Evolutionary conservation across 2,329 filamentous ascomycete genomes (phyloP).

Genomic region (Diplocarpon rosae): DNA sequence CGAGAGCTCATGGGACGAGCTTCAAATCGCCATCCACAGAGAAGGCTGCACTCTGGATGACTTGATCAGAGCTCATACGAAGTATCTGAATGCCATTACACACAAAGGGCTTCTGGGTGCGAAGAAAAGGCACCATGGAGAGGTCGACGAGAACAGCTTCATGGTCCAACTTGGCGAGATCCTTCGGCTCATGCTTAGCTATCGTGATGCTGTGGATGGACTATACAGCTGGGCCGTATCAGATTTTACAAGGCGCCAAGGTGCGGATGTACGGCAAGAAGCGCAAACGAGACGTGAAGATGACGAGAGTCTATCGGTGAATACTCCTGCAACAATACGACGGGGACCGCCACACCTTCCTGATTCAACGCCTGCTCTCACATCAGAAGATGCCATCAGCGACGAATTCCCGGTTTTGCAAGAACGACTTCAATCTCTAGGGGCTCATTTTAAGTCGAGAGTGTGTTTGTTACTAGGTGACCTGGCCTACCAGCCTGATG

Average conservation of each 20-base stretch:
- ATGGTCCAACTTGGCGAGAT: slow-evolving; percentile 87
- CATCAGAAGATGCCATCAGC: slow-evolving; percentile 31
- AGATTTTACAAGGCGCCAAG: slow-evolving; percentile 86
- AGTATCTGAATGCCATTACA: slow-evolving; percentile 87
- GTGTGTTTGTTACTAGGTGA: slow-evolving; percentile 81
- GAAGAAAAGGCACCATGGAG: slow-evolving; percentile 35
- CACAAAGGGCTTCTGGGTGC: slow-evolving; percentile 89
- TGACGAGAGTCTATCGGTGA: slow-evolving; percentile 18
- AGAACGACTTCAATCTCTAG: slow-evolving; percentile 60
- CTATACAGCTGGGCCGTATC: slow-evolving; percentile 92
- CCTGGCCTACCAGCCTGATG: slow-evolving; percentile 82
- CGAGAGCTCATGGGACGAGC: slow-evolving; percentile 85
- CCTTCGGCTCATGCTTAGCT: slow-evolving; percentile 84
- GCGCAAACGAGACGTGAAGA: slow-evolving; percentile 30
- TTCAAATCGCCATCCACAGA: slow-evolving; percentile 71
- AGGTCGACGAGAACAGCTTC: slow-evolving; percentile 58
- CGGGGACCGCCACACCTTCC: slow-evolving; percentile 21
- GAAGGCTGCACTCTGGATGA: slow-evolving; percentile 90
- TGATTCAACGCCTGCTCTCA: slow-evolving; percentile 21
- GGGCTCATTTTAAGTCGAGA: slow-evolving; percentile 63
- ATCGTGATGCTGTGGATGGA: slow-evolving; percentile 86
- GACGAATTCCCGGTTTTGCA: slow-evolving; percentile 64
- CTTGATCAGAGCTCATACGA: slow-evolving; percentile 80
- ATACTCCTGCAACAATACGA: slow-evolving; percentile 23
- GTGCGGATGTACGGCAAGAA: slow-evolving; percentile 63